These are phyloP conservation scores for Rhodotorula sp. DNA, from an alignment of 1,284 basidiomycete species.

Conservation along the genomic window DNA sequence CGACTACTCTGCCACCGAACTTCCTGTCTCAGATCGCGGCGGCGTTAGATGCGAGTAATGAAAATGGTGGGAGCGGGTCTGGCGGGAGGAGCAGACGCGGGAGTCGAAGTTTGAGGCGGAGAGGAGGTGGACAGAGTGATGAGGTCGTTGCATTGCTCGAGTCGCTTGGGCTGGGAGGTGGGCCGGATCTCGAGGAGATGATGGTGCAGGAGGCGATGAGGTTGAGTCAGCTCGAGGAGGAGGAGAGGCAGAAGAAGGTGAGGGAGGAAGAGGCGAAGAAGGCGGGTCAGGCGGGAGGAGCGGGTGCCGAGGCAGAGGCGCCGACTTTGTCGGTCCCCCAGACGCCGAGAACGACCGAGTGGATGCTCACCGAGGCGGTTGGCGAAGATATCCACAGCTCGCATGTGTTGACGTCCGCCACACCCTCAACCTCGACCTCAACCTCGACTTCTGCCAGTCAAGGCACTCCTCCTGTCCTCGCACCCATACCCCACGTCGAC, in stretches of 20 bases:
- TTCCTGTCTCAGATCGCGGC: conserved; percentile 61
- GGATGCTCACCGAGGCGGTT: conserved; percentile 31
- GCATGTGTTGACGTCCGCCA: neutral
- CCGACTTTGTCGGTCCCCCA: neutral
- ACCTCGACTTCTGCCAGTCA: neutral
- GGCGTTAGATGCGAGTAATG: conserved; percentile 48
- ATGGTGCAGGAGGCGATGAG: conserved; percentile 99
- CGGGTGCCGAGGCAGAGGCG: neutral
- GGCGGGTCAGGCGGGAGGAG: neutral
- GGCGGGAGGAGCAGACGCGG: conserved; percentile 19
- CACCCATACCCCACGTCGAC: neutral
- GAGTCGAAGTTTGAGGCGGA: conserved; percentile 19
- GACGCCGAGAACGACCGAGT: conserved; percentile 12
- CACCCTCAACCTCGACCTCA: neutral
- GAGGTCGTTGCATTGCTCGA: conserved; percentile 36
- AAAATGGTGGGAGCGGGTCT: conserved; percentile 12
- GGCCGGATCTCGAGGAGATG: conserved; percentile 58
- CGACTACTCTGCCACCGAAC: conserved; percentile 49
- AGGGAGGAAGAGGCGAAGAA: conserved; percentile 39
- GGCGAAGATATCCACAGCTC: neutral
- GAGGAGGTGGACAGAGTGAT: conserved; percentile 4
- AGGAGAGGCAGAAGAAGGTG: conserved; percentile 53
- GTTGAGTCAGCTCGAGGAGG: conserved; percentile 84
- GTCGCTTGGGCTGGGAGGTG: conserved; percentile 27
- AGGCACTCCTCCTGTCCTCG: neutral